These are phyloP conservation scores for Ganoderma multipileum DNA, from an alignment of 1,284 basidiomycete genomes.

Conservation along the genomic window DNA sequence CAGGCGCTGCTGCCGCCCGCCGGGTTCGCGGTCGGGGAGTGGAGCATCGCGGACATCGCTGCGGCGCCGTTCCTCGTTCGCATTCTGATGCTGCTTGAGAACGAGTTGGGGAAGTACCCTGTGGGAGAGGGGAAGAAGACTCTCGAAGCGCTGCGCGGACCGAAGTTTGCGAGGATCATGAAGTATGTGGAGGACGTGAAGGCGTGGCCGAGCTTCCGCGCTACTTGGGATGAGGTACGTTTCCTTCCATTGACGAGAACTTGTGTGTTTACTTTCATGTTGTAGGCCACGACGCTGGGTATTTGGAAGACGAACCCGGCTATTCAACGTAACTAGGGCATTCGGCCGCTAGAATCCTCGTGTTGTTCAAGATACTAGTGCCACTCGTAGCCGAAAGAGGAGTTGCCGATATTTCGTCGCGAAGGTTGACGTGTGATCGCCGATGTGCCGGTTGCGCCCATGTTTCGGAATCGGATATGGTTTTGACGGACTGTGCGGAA, in stretches of 20 bases:
- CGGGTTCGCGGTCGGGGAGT: slow-evolving; percentile 44
- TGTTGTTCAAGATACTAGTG: too few relatives aligned
- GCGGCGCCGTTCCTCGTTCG: slow-evolving; percentile 47
- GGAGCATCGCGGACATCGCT: slow-evolving; percentile 61
- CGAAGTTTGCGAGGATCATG: slow-evolving; percentile 35
- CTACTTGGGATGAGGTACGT: slow-evolving; percentile 37
- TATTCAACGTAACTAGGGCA: neutral
- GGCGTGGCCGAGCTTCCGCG: slow-evolving; percentile 32
- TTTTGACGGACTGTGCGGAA: neutral
- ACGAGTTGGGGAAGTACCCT: slow-evolving; percentile 14
- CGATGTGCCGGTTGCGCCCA: too few relatives aligned
- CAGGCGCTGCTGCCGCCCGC: slow-evolving; percentile 41
- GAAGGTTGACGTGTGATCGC: too few relatives aligned
- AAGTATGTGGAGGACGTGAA: slow-evolving; percentile 36
- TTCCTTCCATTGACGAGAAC: neutral
- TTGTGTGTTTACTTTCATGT: neutral
- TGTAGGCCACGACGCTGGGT: neutral
- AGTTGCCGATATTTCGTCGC: too few relatives aligned
- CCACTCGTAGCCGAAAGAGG: too few relatives aligned
- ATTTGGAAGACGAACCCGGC: neutral
- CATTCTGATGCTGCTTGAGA: slow-evolving; percentile 32
- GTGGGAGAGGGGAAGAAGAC: slow-evolving; percentile 15
- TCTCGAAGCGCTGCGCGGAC: slow-evolving; percentile 22
- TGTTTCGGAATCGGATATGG: neutral
- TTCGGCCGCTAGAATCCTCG: too few relatives aligned